Percentiles rank a stretch among this genome's conserved stretches.
phyloP scores from a whole-genome alignment of 257 asterid species.

The Solanum corneliomulleri region DNA sequence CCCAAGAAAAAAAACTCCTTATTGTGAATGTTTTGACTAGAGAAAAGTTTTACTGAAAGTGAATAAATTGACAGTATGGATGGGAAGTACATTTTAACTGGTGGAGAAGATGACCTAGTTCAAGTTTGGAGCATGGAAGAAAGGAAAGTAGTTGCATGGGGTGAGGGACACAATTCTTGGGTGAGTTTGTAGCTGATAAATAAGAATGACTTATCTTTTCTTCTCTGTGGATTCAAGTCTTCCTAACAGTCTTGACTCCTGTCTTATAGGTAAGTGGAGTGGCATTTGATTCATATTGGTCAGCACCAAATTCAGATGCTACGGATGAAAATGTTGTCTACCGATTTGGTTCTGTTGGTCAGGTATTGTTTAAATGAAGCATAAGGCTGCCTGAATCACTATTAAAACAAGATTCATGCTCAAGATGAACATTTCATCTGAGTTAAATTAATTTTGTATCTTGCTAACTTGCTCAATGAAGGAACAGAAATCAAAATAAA shows the following conservation, averaged over 20 bases:
- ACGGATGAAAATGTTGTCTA: constrained; percentile 71
- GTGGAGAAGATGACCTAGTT: constrained; percentile 99
- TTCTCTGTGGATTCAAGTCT: background rate
- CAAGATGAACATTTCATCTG: background rate
- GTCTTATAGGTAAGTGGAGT: constrained; percentile 89
- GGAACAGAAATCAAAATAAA: background rate
- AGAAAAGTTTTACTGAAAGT: constrained; percentile 18
- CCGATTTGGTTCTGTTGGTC: constrained; percentile 98
- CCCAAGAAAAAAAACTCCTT: background rate
- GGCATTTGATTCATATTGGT: constrained; percentile 95
- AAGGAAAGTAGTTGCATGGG: constrained; percentile 95
- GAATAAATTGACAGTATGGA: constrained; percentile 67
- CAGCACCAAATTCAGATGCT: constrained; percentile 79
- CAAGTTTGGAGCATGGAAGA: constrained; percentile 99
- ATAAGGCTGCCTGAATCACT: background rate
- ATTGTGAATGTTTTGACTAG: constrained; percentile 6
- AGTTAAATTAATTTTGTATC: background rate
- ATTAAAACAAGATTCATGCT: background rate
- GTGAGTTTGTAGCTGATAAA: constrained; percentile 31
- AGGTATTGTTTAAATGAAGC: constrained; percentile 35
- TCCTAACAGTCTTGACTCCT: constrained; percentile 2
- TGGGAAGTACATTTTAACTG: constrained; percentile 92
- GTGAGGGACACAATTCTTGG: constrained; percentile 99
- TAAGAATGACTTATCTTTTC: background rate
- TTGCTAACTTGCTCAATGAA: background rate